phyloP scores from a whole-genome alignment of 2,329 filamentous ascomycete species.

The Anisogramma anomala region DNA sequence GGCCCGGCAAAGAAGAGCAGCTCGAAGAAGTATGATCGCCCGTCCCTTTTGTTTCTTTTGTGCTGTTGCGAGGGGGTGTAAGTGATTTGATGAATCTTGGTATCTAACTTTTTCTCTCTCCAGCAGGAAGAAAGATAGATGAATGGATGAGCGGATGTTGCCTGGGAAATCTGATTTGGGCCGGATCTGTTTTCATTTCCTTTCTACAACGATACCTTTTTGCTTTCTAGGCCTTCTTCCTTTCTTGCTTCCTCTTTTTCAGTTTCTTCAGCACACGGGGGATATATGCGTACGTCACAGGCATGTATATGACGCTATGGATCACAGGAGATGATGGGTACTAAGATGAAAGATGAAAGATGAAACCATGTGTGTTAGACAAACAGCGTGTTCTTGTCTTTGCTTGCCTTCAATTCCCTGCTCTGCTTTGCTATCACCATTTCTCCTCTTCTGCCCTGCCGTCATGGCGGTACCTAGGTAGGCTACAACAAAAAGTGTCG shows the following conservation, averaged over 20 bases:
- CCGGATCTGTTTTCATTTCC: neutral
- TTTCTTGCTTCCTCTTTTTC: neutral
- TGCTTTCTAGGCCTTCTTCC: neutral
- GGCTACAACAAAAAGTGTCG: too few species aligned
- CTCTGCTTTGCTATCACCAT: too few species aligned
- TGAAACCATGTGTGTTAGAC: neutral
- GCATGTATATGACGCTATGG: neutral
- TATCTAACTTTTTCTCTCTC: neutral
- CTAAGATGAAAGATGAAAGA: neutral
- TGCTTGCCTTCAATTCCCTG: neutral
- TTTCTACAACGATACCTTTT: slow-evolving; percentile 7
- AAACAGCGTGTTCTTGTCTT: neutral
- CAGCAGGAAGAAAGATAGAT: slow-evolving; percentile 1
- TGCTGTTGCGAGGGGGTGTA: neutral
- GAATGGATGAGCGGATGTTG: slow-evolving; percentile 3
- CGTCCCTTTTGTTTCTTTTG: slow-evolving; percentile 1
- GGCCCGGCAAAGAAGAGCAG: slow-evolving; percentile 18
- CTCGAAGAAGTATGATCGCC: slow-evolving; percentile 22
- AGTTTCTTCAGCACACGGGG: neutral
- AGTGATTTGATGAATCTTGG: neutral
- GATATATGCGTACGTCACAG: neutral
- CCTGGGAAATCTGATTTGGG: too few species aligned
- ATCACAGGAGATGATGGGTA: neutral
- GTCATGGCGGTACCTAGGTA: too few species aligned
- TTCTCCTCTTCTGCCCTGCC: too few species aligned